Base-by-base conservation (phyloP, 495 filamentous ascomycete species). In the Podospora conica region DNA sequence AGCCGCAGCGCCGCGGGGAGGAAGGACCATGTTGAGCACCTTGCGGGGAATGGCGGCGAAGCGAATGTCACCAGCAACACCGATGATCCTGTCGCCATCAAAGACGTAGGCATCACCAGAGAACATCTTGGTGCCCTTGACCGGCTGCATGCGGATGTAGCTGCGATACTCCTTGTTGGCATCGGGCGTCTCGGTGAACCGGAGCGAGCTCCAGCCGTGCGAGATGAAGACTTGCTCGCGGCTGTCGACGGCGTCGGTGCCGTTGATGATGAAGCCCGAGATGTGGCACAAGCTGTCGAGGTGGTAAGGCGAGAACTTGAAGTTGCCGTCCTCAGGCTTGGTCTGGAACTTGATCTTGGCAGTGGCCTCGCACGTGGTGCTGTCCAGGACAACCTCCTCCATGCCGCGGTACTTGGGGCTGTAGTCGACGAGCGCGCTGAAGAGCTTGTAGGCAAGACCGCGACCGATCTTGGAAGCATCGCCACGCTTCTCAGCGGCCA, bases 221-320 rank as follows among this genome's bases (percentile, higher is more conserved):
- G 87, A 90, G 64, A 93, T 86, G 71, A 86, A 94, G 29, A 91
- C 87, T 55, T 86, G 80, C 63, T 90, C 85, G 65, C 86, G 85
- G 0, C 87, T 88, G 68, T 93, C 87, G 3, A 87, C 83, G 23
- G 82, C 84, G 70, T 91, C 90, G 63, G 87, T 92, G 15, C 85
- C 90, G 71, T 93, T 93, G 78, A 92, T 87, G 66, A 89, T 87
- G 75, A 95, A 93, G 20, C 91, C 91, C 10, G 88, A 87, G 29
- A 90, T 80, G 69, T 89, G 86, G 68, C 82, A 84, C 58, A 84
- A 66, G 55, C 86, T 88, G 73, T 92, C 90, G 56, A 91, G 90
- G 82, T 87, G 91, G 75, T 88, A 89, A 2, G 90, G 90, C 61
- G 85, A 84, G 63, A 86, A 86, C 64, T 83, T 78, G 77, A 86